Base-by-base conservation (phyloP, 1,139 yeast species). In the Kluyveromyces sp. region DNA sequence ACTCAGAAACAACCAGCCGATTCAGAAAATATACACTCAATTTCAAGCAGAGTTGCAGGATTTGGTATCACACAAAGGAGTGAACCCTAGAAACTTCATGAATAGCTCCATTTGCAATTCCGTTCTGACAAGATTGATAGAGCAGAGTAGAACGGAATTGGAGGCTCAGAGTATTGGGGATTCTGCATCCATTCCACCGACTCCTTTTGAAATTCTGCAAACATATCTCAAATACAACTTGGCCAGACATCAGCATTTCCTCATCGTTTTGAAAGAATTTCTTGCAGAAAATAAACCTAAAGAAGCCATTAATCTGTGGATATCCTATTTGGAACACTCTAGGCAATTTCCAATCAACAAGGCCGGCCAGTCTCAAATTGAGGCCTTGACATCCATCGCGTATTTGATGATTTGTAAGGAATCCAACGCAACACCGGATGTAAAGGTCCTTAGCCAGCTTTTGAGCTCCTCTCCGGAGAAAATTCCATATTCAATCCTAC, bases 301-400 rank as follows among this genome's bases (percentile, higher is more conserved):
- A 42, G 64, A 59, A 35, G 61, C 52, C 3, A 49, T 60, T 38
- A 55, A 57, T 3, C 45, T 59, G 17, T 60, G 64, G 64, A 54
- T 60, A 2, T 58, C 53, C 35, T 60, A 53, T 42, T 42, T 60
- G 33, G 60, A 56, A 41, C 47, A 47, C 36, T 16, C 36, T 11
- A 30, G 18, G 17, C 8, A 36, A 17, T 16, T 41, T 19, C 44
- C 39, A 7, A 12, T 31, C 13, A 36, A 36, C 18, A 25, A 15
- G 19, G 22, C 44, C 15, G 40, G 29, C 7, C 19, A 33, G 4
- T 18, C 30, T 7, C 28, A 29, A 15, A 17, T 41, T 17, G 19
- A 51, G 30, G 52, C 55, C 1, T 34, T 51, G 17, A 51, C 58
- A 2, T 48, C 53, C 12, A 41, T 57, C 18, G 57, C 60, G 4